These are phyloP conservation scores for Acidiella bohemica DNA, from an alignment of 495 filamentous ascomycete species.

Conservation along the genomic window DNA sequence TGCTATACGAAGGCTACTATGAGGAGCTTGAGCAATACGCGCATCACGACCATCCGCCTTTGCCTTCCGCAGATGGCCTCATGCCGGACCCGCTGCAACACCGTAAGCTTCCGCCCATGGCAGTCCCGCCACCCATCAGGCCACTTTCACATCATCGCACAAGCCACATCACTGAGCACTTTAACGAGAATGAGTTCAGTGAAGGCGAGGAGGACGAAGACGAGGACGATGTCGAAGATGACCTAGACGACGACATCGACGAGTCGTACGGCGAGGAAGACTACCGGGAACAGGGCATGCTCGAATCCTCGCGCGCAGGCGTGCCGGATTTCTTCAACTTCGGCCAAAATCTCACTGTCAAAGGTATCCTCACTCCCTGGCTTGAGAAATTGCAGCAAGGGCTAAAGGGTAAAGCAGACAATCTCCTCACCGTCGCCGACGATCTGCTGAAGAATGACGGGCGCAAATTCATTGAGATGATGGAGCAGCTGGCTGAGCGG, in stretches of 20 bases:
- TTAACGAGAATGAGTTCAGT: constrained; percentile 42
- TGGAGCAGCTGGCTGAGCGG: constrained; percentile 96
- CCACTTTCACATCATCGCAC: constrained; percentile 15
- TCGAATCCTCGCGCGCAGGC: constrained; percentile 30
- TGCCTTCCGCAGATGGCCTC: constrained; percentile 12
- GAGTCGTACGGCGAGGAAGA: constrained; percentile 46
- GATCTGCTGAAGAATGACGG: constrained; percentile 97
- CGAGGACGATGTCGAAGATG: constrained; percentile 36
- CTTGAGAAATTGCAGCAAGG: constrained; percentile 21
- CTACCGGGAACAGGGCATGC: too few species aligned
- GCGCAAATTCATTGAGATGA: constrained; percentile 99
- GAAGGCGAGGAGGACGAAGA: constrained; percentile 49
- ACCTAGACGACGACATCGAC: constrained; percentile 25
- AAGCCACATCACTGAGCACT: constrained; percentile 38
- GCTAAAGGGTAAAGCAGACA: constrained; percentile 50
- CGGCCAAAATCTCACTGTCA: constrained; percentile 88
- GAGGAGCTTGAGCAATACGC: constrained; percentile 96
- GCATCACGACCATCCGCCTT: constrained; percentile 62
- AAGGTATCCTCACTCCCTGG: constrained; percentile 47
- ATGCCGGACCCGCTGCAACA: constrained; percentile 16
- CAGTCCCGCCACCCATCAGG: constrained; percentile 4
- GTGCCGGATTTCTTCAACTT: constrained; percentile 83
- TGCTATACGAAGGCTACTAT: constrained; percentile 99
- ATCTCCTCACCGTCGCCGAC: constrained; percentile 96
- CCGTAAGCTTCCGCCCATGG: constrained; percentile 10